phyloP scores from a whole-genome alignment of 495 filamentous ascomycete species.

The Penicillium pulvis region DNA sequence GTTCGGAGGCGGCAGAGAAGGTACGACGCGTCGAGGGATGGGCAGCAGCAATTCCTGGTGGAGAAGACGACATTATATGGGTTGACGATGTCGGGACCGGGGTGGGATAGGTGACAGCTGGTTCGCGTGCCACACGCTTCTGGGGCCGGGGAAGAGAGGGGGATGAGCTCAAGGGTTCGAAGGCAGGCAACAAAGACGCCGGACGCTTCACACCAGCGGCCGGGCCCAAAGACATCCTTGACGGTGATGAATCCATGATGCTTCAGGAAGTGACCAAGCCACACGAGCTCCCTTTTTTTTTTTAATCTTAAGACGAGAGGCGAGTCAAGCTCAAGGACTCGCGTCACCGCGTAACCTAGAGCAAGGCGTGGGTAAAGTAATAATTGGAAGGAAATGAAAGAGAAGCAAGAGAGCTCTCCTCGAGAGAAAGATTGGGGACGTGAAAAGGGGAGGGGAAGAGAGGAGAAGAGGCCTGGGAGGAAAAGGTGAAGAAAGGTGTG shows the following conservation, averaged over 20 bases:
- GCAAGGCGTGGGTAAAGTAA: slow-evolving; percentile 3
- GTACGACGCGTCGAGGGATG: slow-evolving; percentile 48
- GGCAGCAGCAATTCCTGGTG: slow-evolving; percentile 54
- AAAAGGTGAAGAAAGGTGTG: slow-evolving; percentile 40
- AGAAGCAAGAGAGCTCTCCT: slow-evolving; percentile 7
- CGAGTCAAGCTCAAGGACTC: slow-evolving; percentile 28
- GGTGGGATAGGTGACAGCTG: slow-evolving; percentile 67
- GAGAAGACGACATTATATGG: slow-evolving; percentile 86
- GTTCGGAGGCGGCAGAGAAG: slow-evolving; percentile 76
- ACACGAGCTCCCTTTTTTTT: slow-evolving; percentile 19
- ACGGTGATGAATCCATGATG: slow-evolving; percentile 50
- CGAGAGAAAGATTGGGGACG: slow-evolving; percentile 19
- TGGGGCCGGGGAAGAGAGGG: slow-evolving; percentile 74
- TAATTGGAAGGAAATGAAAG: slow-evolving; percentile 5
- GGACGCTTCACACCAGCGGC: slow-evolving; percentile 73
- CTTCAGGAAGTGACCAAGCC: slow-evolving; percentile 8
- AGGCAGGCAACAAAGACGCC: slow-evolving; percentile 82
- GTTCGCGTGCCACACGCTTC: slow-evolving; percentile 67
- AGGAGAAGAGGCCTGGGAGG: slow-evolving; percentile 32
- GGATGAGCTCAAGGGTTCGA: slow-evolving; percentile 90
- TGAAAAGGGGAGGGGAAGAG: slow-evolving; percentile 18
- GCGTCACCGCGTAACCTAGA: slow-evolving; percentile 26
- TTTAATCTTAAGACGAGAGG: slow-evolving; percentile 10
- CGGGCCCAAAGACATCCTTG: slow-evolving; percentile 41
- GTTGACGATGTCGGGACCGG: slow-evolving; percentile 93